Evolutionary conservation across 805 yeast genomes (phyloP), one percentile per base, ranked within the genome.

Genomic region (Monosporozyma siamensis): DNA sequence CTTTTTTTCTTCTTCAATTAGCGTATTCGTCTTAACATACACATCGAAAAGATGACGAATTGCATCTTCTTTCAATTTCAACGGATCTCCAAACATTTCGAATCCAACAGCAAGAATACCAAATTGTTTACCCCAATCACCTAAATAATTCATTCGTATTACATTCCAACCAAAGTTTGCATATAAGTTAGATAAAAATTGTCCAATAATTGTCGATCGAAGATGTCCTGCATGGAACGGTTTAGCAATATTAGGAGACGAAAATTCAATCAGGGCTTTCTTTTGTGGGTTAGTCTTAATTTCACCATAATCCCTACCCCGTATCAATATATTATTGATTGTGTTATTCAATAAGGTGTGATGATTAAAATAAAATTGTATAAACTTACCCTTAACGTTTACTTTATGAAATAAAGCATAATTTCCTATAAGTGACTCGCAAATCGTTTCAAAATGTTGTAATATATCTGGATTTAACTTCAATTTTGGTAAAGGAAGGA

Each of bases 151-250:
- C 71, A 90, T 74, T 68, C 97, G 78, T 52, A 75, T 67, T 36
- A 92, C 98, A n/a, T 86, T 76, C 85, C 90, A 92, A 38, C 97
- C 98, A 44, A 81, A 71, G 52, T 77, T 80, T 67, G 88, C 96
- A 61, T 92, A 85, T 62, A 92, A 71, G 66, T 89, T 90, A 32
- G 95, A 68, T 39, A 92, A 64, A 69, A 88, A 92, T 12, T 97
- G 97, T 54, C 99, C 99, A 61, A 92, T 92, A 59, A 92, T 92
- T 36, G 99, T 92, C 25, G 95, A 84, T 67, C 99, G 82, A 65
- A 92, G 77, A 65, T 92, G 99, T 46, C 99, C 99, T 43, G 99
- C 99, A 62, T 92, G 99, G 82, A 92, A 92, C 10, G 99, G 99
- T 68, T 92, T 92, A 51, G 99, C 99, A 58, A 92, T 90, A 66